phyloP scores from a whole-genome alignment of 352 stramenopile species.

The Elongisporangium undulatum region DNA sequence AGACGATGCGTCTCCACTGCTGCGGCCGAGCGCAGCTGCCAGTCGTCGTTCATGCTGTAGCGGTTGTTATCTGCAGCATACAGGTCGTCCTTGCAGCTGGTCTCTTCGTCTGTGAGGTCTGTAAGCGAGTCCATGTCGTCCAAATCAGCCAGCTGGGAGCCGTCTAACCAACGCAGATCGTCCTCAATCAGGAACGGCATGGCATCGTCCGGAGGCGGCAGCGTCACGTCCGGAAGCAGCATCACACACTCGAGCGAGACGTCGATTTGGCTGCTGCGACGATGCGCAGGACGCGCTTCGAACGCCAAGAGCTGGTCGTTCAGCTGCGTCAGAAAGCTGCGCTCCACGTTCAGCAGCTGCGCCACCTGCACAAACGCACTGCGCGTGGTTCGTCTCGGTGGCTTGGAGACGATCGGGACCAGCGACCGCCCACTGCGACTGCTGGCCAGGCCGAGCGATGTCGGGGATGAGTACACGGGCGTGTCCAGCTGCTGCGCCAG shows the following conservation, averaged over 20 bases:
- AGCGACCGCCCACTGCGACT: neutral
- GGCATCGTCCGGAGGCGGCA: conserved; percentile 44
- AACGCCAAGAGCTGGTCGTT: conserved; percentile 62
- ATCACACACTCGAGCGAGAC: conserved; percentile 68
- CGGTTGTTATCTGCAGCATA: neutral
- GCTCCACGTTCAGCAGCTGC: conserved; percentile 57
- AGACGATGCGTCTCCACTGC: neutral
- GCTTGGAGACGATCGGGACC: neutral
- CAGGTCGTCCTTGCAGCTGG: neutral
- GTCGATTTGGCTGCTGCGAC: conserved; percentile 72
- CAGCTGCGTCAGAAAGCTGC: conserved; percentile 49
- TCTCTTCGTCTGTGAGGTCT: conserved; percentile 32
- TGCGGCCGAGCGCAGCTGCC: neutral
- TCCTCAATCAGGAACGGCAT: conserved; percentile 35
- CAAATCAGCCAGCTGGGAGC: conserved; percentile 3
- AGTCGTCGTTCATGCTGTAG: neutral
- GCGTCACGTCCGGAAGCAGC: conserved; percentile 74
- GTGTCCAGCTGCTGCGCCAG: conserved; percentile 34
- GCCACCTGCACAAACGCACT: conserved; percentile 66
- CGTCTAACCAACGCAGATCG: conserved; percentile 3
- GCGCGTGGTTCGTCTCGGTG: conserved; percentile 1
- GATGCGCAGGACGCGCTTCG: conserved; percentile 47
- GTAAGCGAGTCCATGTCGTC: conserved; percentile 17
- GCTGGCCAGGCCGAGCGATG: neutral
- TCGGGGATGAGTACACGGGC: neutral